phyloP scores from a whole-genome alignment of 441 rosid genomes.

The Biscutella auriculata region DNA sequence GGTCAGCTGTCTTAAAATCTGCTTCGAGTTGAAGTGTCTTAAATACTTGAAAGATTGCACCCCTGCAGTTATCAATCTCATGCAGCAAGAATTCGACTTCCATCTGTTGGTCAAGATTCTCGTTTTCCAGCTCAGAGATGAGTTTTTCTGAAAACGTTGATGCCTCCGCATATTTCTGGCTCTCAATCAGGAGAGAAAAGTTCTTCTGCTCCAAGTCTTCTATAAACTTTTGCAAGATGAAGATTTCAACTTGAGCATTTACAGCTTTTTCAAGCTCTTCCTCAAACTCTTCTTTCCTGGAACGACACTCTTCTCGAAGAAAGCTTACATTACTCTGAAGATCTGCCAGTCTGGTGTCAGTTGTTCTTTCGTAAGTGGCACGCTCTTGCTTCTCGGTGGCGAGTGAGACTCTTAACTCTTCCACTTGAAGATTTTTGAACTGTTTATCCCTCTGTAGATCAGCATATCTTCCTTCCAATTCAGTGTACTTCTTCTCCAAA shows the following conservation, averaged over 20 bases:
- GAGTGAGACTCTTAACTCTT: constrained; percentile 51
- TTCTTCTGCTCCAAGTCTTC: constrained; percentile 64
- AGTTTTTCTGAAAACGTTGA: constrained; percentile 50
- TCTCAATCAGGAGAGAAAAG: constrained; percentile 46
- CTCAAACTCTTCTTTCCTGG: constrained; percentile 70
- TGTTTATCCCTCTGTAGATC: constrained; percentile 51
- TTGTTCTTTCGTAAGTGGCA: constrained; percentile 42
- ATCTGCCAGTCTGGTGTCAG: constrained; percentile 56
- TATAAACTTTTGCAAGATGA: constrained; percentile 55
- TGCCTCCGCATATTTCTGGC: constrained; percentile 51
- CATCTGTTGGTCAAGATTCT: constrained; percentile 71
- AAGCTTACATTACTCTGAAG: constrained; percentile 58
- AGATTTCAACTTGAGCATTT: constrained; percentile 62
- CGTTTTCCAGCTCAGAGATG: constrained; percentile 51
- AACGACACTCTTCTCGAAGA: constrained; percentile 63
- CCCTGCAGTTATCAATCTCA: constrained; percentile 52
- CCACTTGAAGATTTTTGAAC: constrained; percentile 40
- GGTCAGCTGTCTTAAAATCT: constrained; percentile 18
- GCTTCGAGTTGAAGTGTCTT: constrained; percentile 42
- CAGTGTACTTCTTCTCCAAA: constrained; percentile 54
- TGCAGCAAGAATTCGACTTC: constrained; percentile 60
- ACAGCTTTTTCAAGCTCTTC: constrained; percentile 67
- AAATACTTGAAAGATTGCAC: constrained; percentile 43
- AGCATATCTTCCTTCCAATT: constrained; percentile 43
- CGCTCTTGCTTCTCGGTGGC: constrained; percentile 64